Evolutionary conservation across 2,329 filamentous ascomycete genomes (phyloP), one percentile per base, ranked within the genome.

Genomic region (Hypomyces rosellus): DNA sequence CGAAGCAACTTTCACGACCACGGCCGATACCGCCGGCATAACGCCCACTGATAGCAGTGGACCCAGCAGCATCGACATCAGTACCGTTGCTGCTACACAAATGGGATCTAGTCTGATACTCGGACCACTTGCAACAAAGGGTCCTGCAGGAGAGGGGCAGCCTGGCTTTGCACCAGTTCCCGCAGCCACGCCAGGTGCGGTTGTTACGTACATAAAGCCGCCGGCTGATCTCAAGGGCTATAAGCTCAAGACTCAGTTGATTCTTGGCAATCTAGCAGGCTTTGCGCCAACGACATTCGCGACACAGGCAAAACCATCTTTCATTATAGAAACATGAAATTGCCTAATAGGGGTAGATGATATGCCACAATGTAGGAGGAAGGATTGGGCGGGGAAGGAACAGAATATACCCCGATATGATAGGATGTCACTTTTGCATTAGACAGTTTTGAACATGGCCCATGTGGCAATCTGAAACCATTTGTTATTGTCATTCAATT

Each of bases 201-300:
- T 44, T 9, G 34, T 38, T 11, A 30, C 46, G n/a, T 51, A 48
- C 36, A 44, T 42, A 13, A 40, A 34, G n/a, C 50, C 50, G 36
- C 45, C 50, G 2, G 30, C 45, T 15, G 40, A 51, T 33, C 41
- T 51, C 7, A 16, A 51, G 20, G 50, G 50, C 18, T 51, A 51
- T 41, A 6, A 48, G 5, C 45, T 51, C 2, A 45, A 12, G n/a
- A 52, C 46, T 5, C 41, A 36, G 37, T 34, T 52, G 41, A 34
- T 49, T 18, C 34, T 52, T 41, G 50, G 50, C n/a, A 48, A 43
- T 15, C 30, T 52, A 3, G 42, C 30, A 15, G 42, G 34, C 18
- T 14, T 45, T 9, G 41, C 22, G 6, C 41, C 47, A 13, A 34
- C 36, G 1, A 42, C 46, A 20, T 34, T 38, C 7, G 22, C 41